phyloP scores from a whole-genome alignment of 78 protist species.

The Dictyostelium discoideum region dicty_2.7 NC_007091.3:3561001-3561500 shows the following conservation, averaged over 20 bases:
- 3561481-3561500: slow-evolving; percentile 25
- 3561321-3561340: slow-evolving; percentile 71
- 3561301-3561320: slow-evolving; percentile 45
- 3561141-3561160: background rate
- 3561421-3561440: slow-evolving; percentile 80
- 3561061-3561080: slow-evolving; percentile 86
- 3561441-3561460: slow-evolving; percentile 38
- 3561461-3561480: slow-evolving; percentile 68
- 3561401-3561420: slow-evolving; percentile 86
- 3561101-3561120: slow-evolving; percentile 88
- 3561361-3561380: slow-evolving; percentile 63
- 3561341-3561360: slow-evolving; percentile 32
- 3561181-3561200: too few relatives aligned
- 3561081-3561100: slow-evolving; percentile 89
- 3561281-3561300: slow-evolving; percentile 71
- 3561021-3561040: slow-evolving; percentile 85
- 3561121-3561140: slow-evolving; percentile 88
- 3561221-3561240: slow-evolving; percentile 23
- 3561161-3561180: background rate
- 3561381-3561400: slow-evolving; percentile 60
- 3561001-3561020: slow-evolving; percentile 87
- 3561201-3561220: too few relatives aligned
- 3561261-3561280: slow-evolving; percentile 85
- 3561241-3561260: slow-evolving; percentile 31
- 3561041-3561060: slow-evolving; percentile 83